Evolutionary conservation across 164 flowering plant species (phyloP), one percentile per base, ranked within the genome.

Genomic region (Vitis labrusca): DNA sequence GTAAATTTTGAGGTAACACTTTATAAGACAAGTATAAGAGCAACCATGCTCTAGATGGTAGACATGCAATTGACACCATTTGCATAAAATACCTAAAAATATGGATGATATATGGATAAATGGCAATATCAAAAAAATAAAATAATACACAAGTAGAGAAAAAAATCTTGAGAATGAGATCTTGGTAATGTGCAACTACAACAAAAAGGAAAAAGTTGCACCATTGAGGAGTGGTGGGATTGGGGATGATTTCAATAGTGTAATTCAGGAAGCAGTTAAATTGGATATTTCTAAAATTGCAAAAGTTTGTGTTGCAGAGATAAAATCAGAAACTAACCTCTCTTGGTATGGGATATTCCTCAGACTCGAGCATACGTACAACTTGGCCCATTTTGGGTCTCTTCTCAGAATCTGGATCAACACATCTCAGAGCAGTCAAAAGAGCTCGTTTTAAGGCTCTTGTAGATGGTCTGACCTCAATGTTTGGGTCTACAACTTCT

Each of bases 331-430:
- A 59, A 76, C 90, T 68, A 51, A 89, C 93, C 91, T 87, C 91
- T 77, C 91, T 85, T 60, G 88, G 83, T 53, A 89, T 78, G 29
- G 93, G 94, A 78, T 89, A 88, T 70, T 89, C 92, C 69, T 89
- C 90, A 6, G 91, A 88, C 72, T 89, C 92, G 32, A 89, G 90
- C 94, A 89, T 89, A 11, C 94, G 85, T 27, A 85, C 94, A 75
- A 89, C 92, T 79, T 89, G 94, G 74, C 89, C 59, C 94, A 89
- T 89, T 79, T 78, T 86, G 8, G 94, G 94, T 69, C 94, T 85
- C 77, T 89, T 89, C 49, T 84, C 89, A 32, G 88, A 88, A 66
- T 88, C 90, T 13, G 92, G 92, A 75, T 89, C 94, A 15, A 89
- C 90, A 71, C 94, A 89, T 67, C 94, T 79, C 73, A 89, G 71